Evolutionary conservation across 2,329 filamentous ascomycete genomes (phyloP).

Genomic region (Aspergillus sp.): DNA sequence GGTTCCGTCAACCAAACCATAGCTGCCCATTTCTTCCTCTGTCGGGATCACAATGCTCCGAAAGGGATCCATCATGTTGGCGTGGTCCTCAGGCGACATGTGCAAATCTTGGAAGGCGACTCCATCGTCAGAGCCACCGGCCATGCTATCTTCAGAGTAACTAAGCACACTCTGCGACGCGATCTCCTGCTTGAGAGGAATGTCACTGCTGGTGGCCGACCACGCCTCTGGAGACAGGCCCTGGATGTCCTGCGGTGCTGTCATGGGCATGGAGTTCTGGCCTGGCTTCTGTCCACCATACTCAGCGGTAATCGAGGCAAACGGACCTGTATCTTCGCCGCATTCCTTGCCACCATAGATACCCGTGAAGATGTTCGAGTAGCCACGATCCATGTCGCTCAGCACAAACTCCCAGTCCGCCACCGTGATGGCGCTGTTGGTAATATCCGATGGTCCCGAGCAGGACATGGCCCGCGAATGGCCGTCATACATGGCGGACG

Average conservation of each 20-base stretch:
- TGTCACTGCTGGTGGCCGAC: slow-evolving; percentile 35
- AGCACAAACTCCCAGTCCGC: slow-evolving; percentile 79
- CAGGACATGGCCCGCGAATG: slow-evolving; percentile 26
- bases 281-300: slow-evolving; percentile 21
- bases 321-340: slow-evolving; percentile 29
- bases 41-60: slow-evolving; percentile 32
- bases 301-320: slow-evolving; percentile 28
- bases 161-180: slow-evolving; percentile 50
- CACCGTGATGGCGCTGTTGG: slow-evolving; percentile 44
- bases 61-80: slow-evolving; percentile 28
- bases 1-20: slow-evolving; percentile 19
- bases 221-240: slow-evolving; percentile 34
- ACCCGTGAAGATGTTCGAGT: slow-evolving; percentile 65
- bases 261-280: slow-evolving; percentile 11
- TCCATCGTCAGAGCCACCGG: slow-evolving; percentile 43
- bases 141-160: slow-evolving; percentile 55
- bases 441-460: slow-evolving; percentile 39
- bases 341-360: slow-evolving; percentile 42
- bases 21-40: slow-evolving; percentile 26
- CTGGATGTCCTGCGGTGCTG: slow-evolving; percentile 23
- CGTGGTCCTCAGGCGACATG: slow-evolving; percentile 20
- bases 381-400: slow-evolving; percentile 69
- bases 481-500: slow-evolving; percentile 44
- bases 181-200: slow-evolving; percentile 20
- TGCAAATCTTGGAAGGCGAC: slow-evolving; percentile 17